Conservation (phyloP, 768 basidiomycete genomes). For the Leccinum olivaceopallidum region DNA sequence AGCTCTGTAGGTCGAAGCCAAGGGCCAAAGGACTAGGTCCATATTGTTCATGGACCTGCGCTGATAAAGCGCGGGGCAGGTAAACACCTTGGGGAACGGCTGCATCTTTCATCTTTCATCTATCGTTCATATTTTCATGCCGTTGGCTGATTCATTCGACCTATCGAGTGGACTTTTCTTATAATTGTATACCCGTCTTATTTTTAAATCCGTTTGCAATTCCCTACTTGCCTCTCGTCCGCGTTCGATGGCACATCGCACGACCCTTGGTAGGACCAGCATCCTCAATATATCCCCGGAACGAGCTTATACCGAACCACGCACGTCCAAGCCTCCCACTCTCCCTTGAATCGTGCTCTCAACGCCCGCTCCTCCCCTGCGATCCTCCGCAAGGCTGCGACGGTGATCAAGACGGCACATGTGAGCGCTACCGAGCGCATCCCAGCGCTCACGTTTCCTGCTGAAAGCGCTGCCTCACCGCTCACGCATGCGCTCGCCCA, state of each 20-base stretch:
- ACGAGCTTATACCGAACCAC: conserved; percentile 49
- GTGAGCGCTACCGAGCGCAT: conserved; percentile 15
- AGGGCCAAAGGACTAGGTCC: conserved; percentile 15
- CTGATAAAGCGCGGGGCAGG: conserved; percentile 17
- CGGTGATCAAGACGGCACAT: conserved; percentile 3
- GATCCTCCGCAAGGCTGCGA: conserved; percentile 14
- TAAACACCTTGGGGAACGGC: neutral
- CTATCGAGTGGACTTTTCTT: neutral
- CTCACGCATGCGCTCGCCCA: neutral
- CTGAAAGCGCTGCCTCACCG: neutral
- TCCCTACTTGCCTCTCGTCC: neutral
- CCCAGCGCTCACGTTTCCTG: conserved; percentile 33
- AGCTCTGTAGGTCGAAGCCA: conserved; percentile 27
- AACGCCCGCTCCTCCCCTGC: conserved; percentile 14
- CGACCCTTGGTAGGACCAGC: neutral
- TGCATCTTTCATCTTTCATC: neutral
- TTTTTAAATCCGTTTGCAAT: neutral
- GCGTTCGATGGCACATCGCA: neutral
- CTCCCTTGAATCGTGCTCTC: conserved; percentile 14
- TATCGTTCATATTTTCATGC: neutral
- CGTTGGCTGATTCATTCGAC: conserved; percentile 8
- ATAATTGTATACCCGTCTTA: conserved; percentile 3
- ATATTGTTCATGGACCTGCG: conserved; percentile 32
- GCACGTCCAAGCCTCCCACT: conserved; percentile 39
- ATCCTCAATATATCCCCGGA: conserved; percentile 44